Base-by-base conservation (phyloP, 371 early-diverging fungal genomes). In the Lichtheimia ramosa region DNA sequence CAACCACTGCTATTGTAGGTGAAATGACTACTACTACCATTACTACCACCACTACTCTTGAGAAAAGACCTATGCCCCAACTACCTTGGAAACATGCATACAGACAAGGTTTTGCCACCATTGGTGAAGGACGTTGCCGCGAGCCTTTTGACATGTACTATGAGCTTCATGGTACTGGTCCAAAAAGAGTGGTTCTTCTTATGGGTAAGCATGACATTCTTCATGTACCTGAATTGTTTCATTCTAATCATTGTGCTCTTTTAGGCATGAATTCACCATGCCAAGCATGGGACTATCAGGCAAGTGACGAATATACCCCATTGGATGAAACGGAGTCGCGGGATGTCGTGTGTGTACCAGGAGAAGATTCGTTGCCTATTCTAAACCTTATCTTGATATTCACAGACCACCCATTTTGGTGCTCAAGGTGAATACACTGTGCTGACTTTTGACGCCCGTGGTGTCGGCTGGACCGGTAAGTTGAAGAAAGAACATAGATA, bases 401-500 rank as follows among this genome's bases (percentile, higher is more conserved):
- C 64, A 48, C 53, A 86, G 76, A 79, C 85, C 0, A 67, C 79
- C 24, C 78, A 77, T 56, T 85, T 92, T 64, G 83, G 82, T 7
- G 40, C 54, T 15, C 74, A 69, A 34, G 77, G 73, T 20, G 81
- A 84, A 20, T 92, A 85, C 69, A 86, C 87, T n/a, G 81, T 90
- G 5, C 85, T 90, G 50, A 80, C 89, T 5, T 89, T 91, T 64
- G 94, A 93, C 63, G 91, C 92, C 69, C 73, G 92, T 50, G 94
- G 92, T 10, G 81, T 85, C 43, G 92, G 94, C 7, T 64, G 68
- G 46, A 74, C 79, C 54, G 76, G 77, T 68, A 68, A 16, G 42
- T 42, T 1, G 8, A 23, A n/a, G 15, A 2, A 23, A 53, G 7
- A 27, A 49, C 14, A 16, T 3, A 1, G 49, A 49, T 16, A 20